phyloP scores from a whole-genome alignment of 73 alveolate genomes.

The Paramecium pentaurelia region DNA sequence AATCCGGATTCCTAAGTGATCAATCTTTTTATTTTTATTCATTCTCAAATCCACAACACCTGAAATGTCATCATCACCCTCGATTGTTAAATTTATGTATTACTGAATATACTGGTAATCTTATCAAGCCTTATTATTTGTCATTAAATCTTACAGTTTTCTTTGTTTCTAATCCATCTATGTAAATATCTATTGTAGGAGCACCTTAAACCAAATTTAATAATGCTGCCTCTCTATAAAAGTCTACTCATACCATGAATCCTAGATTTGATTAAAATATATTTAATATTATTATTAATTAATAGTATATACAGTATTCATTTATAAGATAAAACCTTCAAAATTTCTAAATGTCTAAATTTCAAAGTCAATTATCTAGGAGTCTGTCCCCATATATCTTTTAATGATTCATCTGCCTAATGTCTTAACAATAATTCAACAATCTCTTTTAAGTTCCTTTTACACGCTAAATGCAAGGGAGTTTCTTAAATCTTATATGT shows the following conservation, averaged over 20 bases:
- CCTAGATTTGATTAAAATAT: background rate
- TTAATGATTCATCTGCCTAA: background rate
- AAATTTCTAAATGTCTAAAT: background rate
- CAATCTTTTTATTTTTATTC: conserved; percentile 34
- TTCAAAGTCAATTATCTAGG: background rate
- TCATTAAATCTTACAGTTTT: background rate
- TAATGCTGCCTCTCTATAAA: background rate
- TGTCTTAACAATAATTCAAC: background rate
- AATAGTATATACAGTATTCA: background rate
- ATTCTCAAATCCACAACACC: conserved; percentile 28
- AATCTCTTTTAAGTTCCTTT: background rate
- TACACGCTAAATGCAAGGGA: background rate
- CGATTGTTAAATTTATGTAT: background rate
- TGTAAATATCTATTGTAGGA: background rate
- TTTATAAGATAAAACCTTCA: background rate
- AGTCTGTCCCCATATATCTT: background rate
- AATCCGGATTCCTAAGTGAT: conserved; percentile 35
- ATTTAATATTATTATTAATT: background rate
- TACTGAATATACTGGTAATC: conserved; percentile 36
- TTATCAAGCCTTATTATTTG: conserved; percentile 27
- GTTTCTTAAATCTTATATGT: background rate
- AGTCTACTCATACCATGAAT: background rate
- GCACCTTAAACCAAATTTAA: background rate
- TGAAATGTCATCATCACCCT: conserved; percentile 62
- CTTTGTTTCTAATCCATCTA: conserved; percentile 56